These are phyloP conservation scores for Paramyrothecium sp. DNA, from an alignment of 2,329 filamentous ascomycete genomes.

Conservation along the genomic window DNA sequence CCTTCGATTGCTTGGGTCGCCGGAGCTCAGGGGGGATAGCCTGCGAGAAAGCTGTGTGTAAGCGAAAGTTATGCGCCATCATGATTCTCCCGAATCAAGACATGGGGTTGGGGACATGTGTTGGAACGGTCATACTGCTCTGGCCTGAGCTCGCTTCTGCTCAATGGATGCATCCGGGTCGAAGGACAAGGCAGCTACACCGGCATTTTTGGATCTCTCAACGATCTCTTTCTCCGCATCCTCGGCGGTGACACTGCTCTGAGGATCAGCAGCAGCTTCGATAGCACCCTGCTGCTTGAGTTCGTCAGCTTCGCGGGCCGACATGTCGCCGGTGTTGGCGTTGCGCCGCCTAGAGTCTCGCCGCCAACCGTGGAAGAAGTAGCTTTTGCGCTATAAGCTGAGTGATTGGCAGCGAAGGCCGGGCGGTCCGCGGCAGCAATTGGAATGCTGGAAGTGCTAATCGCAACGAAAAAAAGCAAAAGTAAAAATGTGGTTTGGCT, in stretches of 20 bases:
- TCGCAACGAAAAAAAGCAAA: too few relatives aligned
- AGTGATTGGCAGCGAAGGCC: constrained; percentile 8
- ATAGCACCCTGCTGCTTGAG: constrained; percentile 79
- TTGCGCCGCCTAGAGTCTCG: constrained; percentile 9
- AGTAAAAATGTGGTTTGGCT: neutral
- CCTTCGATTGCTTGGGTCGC: constrained; percentile 45
- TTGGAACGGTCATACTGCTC: constrained; percentile 57
- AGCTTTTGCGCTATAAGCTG: constrained; percentile 15
- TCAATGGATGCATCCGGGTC: constrained; percentile 80
- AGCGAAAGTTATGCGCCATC: too few relatives aligned
- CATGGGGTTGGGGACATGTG: too few relatives aligned
- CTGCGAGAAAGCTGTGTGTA: constrained; percentile 17
- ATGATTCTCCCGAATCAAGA: too few relatives aligned
- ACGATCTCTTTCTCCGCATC: constrained; percentile 74
- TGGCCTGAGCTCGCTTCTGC: constrained; percentile 78
- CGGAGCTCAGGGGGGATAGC: constrained; percentile 37
- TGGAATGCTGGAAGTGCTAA: neutral
- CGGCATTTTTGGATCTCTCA: constrained; percentile 74
- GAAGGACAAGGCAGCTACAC: constrained; percentile 79
- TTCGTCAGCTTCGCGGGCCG: constrained; percentile 48
- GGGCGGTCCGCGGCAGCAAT: neutral
- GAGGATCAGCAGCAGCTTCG: constrained; percentile 72
- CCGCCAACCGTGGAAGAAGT: neutral
- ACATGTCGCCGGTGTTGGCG: constrained; percentile 25
- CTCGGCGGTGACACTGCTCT: constrained; percentile 65